These are phyloP conservation scores for Pulveroboletus sp. DNA, from an alignment of 1,284 basidiomycete genomes.

Conservation along the genomic window DNA sequence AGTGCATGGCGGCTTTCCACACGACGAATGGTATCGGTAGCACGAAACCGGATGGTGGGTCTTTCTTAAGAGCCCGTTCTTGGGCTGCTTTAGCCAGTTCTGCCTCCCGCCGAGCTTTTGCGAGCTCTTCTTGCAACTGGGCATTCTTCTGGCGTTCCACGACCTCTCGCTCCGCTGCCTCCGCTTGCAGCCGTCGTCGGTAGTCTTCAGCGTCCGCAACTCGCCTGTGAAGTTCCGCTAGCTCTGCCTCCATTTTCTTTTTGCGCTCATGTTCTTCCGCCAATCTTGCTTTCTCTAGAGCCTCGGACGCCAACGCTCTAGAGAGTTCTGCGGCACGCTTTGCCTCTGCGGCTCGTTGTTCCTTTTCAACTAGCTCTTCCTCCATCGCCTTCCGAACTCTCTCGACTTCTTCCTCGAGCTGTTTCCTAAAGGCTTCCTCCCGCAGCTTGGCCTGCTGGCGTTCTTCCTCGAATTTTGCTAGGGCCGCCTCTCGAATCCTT, in stretches of 20 bases:
- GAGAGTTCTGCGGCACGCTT: slow-evolving; percentile 35
- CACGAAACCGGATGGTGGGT: slow-evolving; percentile 31
- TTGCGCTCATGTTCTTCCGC: slow-evolving; percentile 37
- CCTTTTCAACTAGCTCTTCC: slow-evolving; percentile 25
- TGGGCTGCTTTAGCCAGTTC: slow-evolving; percentile 29
- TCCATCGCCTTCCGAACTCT: slow-evolving; percentile 29
- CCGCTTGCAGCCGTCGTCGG: slow-evolving; percentile 32
- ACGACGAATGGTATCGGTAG: slow-evolving; percentile 39
- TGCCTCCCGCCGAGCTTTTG: slow-evolving; percentile 32
- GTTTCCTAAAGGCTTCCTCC: slow-evolving; percentile 26
- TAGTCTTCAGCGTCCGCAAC: slow-evolving; percentile 33
- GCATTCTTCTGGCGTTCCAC: slow-evolving; percentile 31
- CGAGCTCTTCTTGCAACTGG: slow-evolving; percentile 38
- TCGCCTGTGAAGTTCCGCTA: slow-evolving; percentile 30
- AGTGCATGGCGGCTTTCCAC: slow-evolving; percentile 36
- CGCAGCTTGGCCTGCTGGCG: slow-evolving; percentile 28
- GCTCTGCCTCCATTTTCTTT: slow-evolving; percentile 30
- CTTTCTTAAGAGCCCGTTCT: slow-evolving; percentile 30
- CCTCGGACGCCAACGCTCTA: slow-evolving; percentile 27
- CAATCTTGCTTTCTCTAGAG: slow-evolving; percentile 34
- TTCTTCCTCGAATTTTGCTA: slow-evolving; percentile 32
- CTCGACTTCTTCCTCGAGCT: slow-evolving; percentile 32
- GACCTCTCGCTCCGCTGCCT: slow-evolving; percentile 30
- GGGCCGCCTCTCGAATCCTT: slow-evolving; percentile 21
- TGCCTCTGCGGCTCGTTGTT: slow-evolving; percentile 25